phyloP scores from a whole-genome alignment of 805 yeast genomes.

The Teunomyces aglyptinius region DNA sequence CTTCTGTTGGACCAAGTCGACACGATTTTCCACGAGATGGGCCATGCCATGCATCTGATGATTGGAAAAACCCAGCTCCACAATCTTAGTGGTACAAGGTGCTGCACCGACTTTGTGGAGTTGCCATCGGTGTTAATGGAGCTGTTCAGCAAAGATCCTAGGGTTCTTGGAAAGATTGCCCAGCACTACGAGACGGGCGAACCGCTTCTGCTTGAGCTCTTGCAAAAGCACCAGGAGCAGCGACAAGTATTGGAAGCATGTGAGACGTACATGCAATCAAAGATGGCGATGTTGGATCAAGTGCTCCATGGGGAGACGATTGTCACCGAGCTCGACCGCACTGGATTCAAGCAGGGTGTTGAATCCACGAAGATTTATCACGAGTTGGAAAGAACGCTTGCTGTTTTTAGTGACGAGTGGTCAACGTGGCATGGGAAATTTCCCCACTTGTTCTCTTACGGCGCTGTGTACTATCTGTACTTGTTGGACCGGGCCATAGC shows the following conservation, averaged over 20 bases:
- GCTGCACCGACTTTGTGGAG: constrained; percentile 95
- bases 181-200: constrained; percentile 67
- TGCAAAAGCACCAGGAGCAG: constrained; percentile 52
- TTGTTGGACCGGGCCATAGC: constrained; percentile 92
- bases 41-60: constrained; percentile 98
- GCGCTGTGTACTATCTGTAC: constrained; percentile 91
- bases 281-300: constrained; percentile 89
- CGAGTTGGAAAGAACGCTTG: constrained; percentile 53
- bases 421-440: constrained; percentile 93
- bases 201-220: constrained; percentile 49
- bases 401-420: constrained; percentile 63
- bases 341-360: constrained; percentile 26
- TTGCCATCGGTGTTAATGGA: constrained; percentile 97
- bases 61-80: constrained; percentile 87
- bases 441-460: constrained; percentile 91
- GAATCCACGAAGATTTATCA: constrained; percentile 67
- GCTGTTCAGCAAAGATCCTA: constrained; percentile 77
- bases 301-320: constrained; percentile 54
- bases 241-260: constrained; percentile 57
- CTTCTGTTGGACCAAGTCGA: constrained; percentile 79
- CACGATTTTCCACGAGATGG: constrained; percentile 97
- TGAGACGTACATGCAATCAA: constrained; percentile 82
- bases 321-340: constrained; percentile 14
- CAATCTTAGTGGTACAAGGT: constrained; percentile 91
- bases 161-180: constrained; percentile 73